phyloP scores from a whole-genome alignment of 768 basidiomycete genomes.

The Boletus sp. region DNA sequence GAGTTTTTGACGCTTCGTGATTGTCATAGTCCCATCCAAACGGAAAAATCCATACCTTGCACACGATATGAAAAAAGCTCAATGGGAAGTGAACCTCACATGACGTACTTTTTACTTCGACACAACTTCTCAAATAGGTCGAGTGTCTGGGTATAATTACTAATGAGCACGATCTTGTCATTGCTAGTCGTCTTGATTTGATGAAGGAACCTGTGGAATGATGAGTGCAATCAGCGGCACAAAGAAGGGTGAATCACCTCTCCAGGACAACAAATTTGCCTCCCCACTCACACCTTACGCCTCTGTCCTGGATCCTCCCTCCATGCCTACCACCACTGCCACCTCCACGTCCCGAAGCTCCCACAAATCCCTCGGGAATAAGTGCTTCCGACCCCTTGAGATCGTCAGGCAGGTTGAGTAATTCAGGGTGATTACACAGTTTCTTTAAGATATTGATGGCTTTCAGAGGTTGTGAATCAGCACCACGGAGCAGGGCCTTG shows the following conservation, averaged over 20 bases:
- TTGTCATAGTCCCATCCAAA: slow-evolving; percentile 92
- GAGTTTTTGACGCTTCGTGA: slow-evolving; percentile 88
- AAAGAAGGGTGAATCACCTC: slow-evolving; percentile 46
- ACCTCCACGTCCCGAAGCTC: slow-evolving; percentile 33
- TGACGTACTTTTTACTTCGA: slow-evolving; percentile 71
- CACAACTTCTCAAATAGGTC: slow-evolving; percentile 91
- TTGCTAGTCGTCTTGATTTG: slow-evolving; percentile 76
- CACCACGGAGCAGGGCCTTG: slow-evolving; percentile 81
- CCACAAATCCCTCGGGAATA: slow-evolving; percentile 78
- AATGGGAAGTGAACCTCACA: not conserved
- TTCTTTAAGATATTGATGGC: slow-evolving; percentile 95
- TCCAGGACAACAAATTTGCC: slow-evolving; percentile 95
- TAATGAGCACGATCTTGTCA: slow-evolving; percentile 96
- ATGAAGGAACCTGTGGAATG: slow-evolving; percentile 68
- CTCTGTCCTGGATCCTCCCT: slow-evolving; percentile 34
- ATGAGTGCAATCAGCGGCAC: not conserved
- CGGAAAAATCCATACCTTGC: slow-evolving; percentile 87
- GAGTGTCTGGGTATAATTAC: slow-evolving; percentile 94
- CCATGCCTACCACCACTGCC: slow-evolving; percentile 39
- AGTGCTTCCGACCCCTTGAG: slow-evolving; percentile 77
- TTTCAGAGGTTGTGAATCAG: slow-evolving; percentile 90
- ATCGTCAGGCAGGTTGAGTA: slow-evolving; percentile 82
- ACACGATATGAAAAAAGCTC: not conserved
- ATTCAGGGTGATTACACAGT: slow-evolving; percentile 91
- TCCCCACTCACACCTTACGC: slow-evolving; percentile 75